A percentile compares a stretch with the other conserved stretches of the same genome.
Conservation (phyloP, 2,329 filamentous ascomycete species). For the Tolypocladium sp. region DNA sequence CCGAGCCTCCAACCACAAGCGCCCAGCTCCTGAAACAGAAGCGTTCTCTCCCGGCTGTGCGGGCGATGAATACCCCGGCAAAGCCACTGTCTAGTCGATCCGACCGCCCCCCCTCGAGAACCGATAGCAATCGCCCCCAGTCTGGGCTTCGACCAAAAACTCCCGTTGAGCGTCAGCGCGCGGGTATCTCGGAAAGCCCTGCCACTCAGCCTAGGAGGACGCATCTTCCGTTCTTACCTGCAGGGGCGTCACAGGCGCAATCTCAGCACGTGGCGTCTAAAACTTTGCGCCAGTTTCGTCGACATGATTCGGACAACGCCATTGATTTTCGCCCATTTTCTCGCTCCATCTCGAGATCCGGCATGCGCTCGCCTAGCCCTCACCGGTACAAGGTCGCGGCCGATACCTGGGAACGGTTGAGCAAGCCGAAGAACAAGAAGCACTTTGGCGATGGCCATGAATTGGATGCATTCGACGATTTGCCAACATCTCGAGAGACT, state of each 20-base stretch:
- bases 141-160: constrained; percentile 57
- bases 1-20: constrained; percentile 55
- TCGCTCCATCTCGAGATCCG: constrained; percentile 47
- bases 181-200: constrained; percentile 37
- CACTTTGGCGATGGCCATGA: constrained; percentile 87
- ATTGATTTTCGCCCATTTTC: constrained; percentile 49
- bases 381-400: constrained; percentile 36
- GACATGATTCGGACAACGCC: constrained; percentile 71
- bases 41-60: constrained; percentile 54
- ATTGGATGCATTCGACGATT: constrained; percentile 86
- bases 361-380: constrained; percentile 52
- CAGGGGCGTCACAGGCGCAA: constrained; percentile 62
- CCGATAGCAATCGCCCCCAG: constrained; percentile 40
- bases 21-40: constrained; percentile 57
- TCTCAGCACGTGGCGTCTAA: constrained; percentile 74
- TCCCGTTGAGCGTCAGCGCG: constrained; percentile 53
- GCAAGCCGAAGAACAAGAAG: constrained; percentile 48
- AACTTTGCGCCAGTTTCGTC: constrained; percentile 59
- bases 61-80: constrained; percentile 38
- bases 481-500: constrained; percentile 74
- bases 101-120: constrained; percentile 52
- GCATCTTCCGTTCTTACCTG: constrained; percentile 68
- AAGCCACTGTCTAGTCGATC: constrained; percentile 38
- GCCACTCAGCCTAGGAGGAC: constrained; percentile 47
- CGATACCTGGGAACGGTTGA: constrained; percentile 57